Conservation (phyloP, 2,329 filamentous ascomycete genomes). For the Penicillium palitans region DNA sequence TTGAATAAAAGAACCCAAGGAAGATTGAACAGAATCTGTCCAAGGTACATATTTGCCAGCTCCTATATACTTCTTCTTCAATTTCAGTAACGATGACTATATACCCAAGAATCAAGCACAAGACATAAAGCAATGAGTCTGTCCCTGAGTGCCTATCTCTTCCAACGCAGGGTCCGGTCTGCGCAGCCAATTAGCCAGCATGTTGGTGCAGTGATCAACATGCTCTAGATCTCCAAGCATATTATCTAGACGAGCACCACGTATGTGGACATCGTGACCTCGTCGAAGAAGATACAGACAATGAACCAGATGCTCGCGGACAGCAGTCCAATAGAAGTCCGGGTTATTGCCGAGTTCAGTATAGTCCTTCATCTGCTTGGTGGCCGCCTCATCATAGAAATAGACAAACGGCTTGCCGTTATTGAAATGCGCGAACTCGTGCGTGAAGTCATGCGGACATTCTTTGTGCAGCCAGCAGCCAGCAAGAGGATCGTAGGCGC, state of each 20-base stretch:
- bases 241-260: conserved; percentile 17
- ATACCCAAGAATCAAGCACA: conserved; percentile 8
- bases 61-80: not conserved
- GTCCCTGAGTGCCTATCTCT: conserved; percentile 14
- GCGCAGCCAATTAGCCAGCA: conserved; percentile 17
- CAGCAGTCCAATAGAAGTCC: conserved; percentile 13
- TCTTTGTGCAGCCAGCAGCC: conserved; percentile 20
- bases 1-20: not conserved
- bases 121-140: conserved; percentile 17
- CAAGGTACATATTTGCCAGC: not conserved
- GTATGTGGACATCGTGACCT: conserved; percentile 18
- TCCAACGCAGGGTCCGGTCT: conserved; percentile 12
- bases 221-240: conserved; percentile 19
- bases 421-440: conserved; percentile 16
- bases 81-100: not conserved
- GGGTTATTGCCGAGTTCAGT: conserved; percentile 12
- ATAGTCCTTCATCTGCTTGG: conserved; percentile 15
- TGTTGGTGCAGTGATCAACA: conserved; percentile 20
- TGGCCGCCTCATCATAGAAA: conserved; percentile 18
- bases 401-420: conserved; percentile 19
- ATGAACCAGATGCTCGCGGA: conserved; percentile 15
- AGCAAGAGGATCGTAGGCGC: conserved; percentile 17
- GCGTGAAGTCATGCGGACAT: conserved; percentile 15
- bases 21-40: not conserved
- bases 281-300: conserved; percentile 18